Base-by-base conservation (phyloP, 1,284 basidiomycete genomes). In the Ceratobasidium sp. region DNA sequence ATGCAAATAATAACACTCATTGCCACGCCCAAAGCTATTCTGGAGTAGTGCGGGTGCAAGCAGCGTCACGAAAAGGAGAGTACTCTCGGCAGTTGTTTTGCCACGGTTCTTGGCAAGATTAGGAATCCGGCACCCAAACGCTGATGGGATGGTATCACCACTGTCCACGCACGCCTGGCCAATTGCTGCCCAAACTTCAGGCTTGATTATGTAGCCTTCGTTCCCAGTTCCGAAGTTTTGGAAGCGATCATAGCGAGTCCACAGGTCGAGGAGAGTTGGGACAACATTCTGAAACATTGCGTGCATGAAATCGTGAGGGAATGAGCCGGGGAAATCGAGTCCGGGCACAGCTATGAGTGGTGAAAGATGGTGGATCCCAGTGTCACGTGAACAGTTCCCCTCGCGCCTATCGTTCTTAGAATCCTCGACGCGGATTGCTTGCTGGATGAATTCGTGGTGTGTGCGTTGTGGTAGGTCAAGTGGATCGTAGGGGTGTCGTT, bases 241-340 rank as follows among this genome's bases (percentile, higher is more conserved):
- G 48, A 57, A 73, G 9, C 53, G 31, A 1, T 71, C 56, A 17
- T 1, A 44, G 29, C 22, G 51, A 9, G 71, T 48, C 57, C 74
- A 73, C n/a, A 75, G 57, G 27, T 48, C 29, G 19, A 74, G 27
- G 9, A 75, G 62, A 11, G 36, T 60, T 27, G 66, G 60, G 1
- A 75, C 33, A 4, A 77, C 19, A 36, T 77, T 77, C 33, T 77
- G 64, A 27, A 77, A 69, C 9, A 74, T 51, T 11, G 54, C 36
- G 45, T 77, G 76, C 76, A 77, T 77, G 54, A 75, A 75, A 31
- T 77, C 75, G 56, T 67, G 73, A 14, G 76, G 76, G 47, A 75
- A 77, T 4, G 71, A 76, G 31, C 24, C 29, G 0, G 76, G 76
- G 47, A 75, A 77, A 6, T 54, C 4, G 44, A 77, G 24, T 17